phyloP scores from a whole-genome alignment of 106 monocot species.

The Dendrobium chrysotoxum region DNA sequence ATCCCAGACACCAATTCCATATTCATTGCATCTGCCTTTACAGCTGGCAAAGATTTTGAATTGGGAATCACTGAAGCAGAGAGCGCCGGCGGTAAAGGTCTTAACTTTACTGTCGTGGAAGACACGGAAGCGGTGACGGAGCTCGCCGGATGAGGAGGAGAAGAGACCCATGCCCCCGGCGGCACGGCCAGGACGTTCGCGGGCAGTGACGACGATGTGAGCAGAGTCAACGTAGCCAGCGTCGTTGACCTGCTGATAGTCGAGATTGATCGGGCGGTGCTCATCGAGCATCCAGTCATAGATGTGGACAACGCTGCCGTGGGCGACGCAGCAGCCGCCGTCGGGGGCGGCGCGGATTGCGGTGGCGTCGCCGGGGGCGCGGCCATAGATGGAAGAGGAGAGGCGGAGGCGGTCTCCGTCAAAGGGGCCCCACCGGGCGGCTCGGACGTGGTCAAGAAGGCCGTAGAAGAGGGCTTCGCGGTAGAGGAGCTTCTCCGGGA shows the following conservation, averaged over 20 bases:
- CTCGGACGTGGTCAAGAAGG: slow-evolving; percentile 62
- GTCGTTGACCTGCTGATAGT: slow-evolving; percentile 75
- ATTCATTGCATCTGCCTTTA: slow-evolving; percentile 84
- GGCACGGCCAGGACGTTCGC: slow-evolving; percentile 37
- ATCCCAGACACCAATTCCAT: slow-evolving; percentile 84
- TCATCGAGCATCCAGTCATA: slow-evolving; percentile 85
- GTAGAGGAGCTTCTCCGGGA: slow-evolving; percentile 52
- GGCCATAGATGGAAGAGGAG: slow-evolving; percentile 36
- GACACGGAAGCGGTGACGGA: slow-evolving; percentile 66
- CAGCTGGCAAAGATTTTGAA: slow-evolving; percentile 66
- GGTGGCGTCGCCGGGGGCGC: slow-evolving; percentile 77
- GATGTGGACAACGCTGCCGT: slow-evolving; percentile 72
- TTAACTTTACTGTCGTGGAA: slow-evolving; percentile 42
- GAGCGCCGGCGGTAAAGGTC: slow-evolving; percentile 86
- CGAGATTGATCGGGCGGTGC: slow-evolving; percentile 57
- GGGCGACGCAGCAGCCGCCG: slow-evolving; percentile 94
- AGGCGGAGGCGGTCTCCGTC: slow-evolving; percentile 64
- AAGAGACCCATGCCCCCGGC: slow-evolving; percentile 75
- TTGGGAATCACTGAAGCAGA: slow-evolving; percentile 33
- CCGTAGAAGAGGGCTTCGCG: slow-evolving; percentile 79
- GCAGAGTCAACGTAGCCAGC: slow-evolving; percentile 52
- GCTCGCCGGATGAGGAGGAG: slow-evolving; percentile 39
- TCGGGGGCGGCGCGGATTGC: slow-evolving; percentile 78
- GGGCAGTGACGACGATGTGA: slow-evolving; percentile 52
- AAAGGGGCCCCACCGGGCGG: slow-evolving; percentile 60